Evolutionary conservation across 805 yeast species (phyloP), one percentile per base, ranked within the genome.

Genomic region (Cephaloascus albidus): DNA sequence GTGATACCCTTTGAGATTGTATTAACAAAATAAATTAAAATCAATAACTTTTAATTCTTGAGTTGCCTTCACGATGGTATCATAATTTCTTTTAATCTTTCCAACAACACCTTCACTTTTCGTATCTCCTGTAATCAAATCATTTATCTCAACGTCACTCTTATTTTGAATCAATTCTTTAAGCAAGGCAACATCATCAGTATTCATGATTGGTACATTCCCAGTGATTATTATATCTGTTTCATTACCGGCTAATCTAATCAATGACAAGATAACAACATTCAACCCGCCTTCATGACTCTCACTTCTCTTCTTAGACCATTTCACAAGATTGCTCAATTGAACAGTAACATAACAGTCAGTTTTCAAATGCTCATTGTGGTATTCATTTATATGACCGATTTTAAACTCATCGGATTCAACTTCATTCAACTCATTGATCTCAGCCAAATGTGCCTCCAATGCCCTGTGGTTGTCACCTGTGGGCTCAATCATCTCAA

Each of bases 141-240:
- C 40, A 6, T 32, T 33, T 12, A 16, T 31, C 37, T 20, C 16
- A n/a, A 3, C 33, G 39, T 14, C 36, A n/a, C n/a, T n/a, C n/a
- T 31, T 31, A 12, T 42, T 44, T 10, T 46, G 35, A 3, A 45
- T 39, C 12, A 63, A 43, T 8, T 50, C 56, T 12, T 48, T n/a
- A n/a, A n/a, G n/a, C n/a, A n/a, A n/a, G n/a, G n/a, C 42, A 4
- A 60, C 38, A 30, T 60, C 60, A 1, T 52, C 48, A 1, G 56
- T 50, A 1, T 49, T 45, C 8, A 47, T 49, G 15, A 76, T 50
- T n/a, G 85, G 85, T 2, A 79, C 65, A 45, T 81, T 81, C 49
- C 73, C 66, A 3, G 83, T 69, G 12, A 84, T 53, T 33, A 83
- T 51, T 3, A 79, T 63, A 56, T 85, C 95, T 1, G 89, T 78